Percentiles rank a stretch among this genome's conserved stretches.
Conservation (phyloP, 2,329 filamentous ascomycete genomes). For the Stachybotrys elegans region DNA sequence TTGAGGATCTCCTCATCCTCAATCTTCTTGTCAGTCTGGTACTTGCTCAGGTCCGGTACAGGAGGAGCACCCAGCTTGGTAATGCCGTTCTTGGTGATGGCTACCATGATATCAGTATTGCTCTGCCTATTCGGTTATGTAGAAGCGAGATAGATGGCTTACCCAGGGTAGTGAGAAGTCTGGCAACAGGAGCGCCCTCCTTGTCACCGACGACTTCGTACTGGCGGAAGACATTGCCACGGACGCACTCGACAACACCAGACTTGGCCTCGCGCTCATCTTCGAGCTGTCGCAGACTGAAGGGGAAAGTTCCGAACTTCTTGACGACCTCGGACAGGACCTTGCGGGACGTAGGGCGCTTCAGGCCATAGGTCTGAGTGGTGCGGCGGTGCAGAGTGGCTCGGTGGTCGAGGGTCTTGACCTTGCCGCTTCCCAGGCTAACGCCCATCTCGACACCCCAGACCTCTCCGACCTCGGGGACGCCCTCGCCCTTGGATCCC, state of each 20-base stretch:
- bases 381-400: slow-evolving; percentile 92
- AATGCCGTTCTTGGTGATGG: slow-evolving; percentile 96
- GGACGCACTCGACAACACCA: slow-evolving; percentile 93
- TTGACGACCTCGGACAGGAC: slow-evolving; percentile 91
- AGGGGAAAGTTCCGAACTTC: slow-evolving; percentile 97
- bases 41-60: slow-evolving; percentile 70
- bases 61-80: slow-evolving; percentile 77
- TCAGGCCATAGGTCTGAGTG: slow-evolving; percentile 83
- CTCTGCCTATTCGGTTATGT: too few relatives aligned
- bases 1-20: slow-evolving; percentile 91
- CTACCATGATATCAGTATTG: too few relatives aligned
- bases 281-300: slow-evolving; percentile 93
- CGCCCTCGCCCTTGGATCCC: slow-evolving; percentile 84
- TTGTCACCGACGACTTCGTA: slow-evolving; percentile 97
- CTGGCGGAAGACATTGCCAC: slow-evolving; percentile 85
- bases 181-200: slow-evolving; percentile 77
- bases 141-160: too few relatives aligned
- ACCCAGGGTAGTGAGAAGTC: slow-evolving; percentile 90
- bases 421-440: slow-evolving; percentile 85
- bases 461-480: slow-evolving; percentile 83
- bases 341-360: slow-evolving; percentile 89
- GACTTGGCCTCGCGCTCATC: slow-evolving; percentile 95
- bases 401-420: slow-evolving; percentile 84
- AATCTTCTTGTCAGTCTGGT: slow-evolving; percentile 97
- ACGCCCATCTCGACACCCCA: slow-evolving; percentile 98